A percentile compares a stretch with the other conserved stretches of the same genome.
Conservation (phyloP, 768 basidiomycete species). For the Mycena rebaudengoi region DNA sequence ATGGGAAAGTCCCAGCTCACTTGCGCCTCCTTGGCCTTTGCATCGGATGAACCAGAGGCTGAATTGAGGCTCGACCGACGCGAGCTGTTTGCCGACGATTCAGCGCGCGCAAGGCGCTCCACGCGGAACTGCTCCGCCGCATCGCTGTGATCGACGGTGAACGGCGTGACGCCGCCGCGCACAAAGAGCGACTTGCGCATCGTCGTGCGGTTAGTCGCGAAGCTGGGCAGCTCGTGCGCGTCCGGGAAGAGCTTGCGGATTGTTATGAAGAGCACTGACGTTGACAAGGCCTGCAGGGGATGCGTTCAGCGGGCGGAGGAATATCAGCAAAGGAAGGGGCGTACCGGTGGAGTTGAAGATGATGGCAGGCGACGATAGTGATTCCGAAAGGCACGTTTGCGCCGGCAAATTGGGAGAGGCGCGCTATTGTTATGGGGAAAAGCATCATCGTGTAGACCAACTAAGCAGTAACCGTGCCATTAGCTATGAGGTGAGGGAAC, state of each 20-base stretch:
- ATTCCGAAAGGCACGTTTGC: conserved; percentile 34
- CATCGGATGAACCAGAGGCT: too few relatives aligned
- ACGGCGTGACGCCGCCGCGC: conserved; percentile 18
- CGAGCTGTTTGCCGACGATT: conserved; percentile 4
- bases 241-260: conserved; percentile 28
- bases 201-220: conserved; percentile 18
- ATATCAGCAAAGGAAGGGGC: background rate
- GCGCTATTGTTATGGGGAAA: conserved; percentile 39
- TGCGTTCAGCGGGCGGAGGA: background rate
- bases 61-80: conserved; percentile 2
- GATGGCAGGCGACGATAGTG: conserved; percentile 29
- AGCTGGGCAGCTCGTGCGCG: conserved; percentile 20
- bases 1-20: too few relatives aligned
- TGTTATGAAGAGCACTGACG: conserved; percentile 28
- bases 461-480: background rate
- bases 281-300: conserved; percentile 29
- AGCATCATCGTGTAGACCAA: conserved; percentile 38
- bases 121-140: conserved; percentile 9
- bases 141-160: conserved; percentile 18
- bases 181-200: conserved; percentile 16
- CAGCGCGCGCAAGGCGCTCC: conserved; percentile 6
- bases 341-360: conserved; percentile 42
- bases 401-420: conserved; percentile 37
- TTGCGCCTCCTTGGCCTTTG: too few relatives aligned
- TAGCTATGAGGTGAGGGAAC: background rate